Evolutionary conservation across 2,329 filamentous ascomycete genomes (phyloP).

Genomic region (Sporothrix variecibatus): DNA sequence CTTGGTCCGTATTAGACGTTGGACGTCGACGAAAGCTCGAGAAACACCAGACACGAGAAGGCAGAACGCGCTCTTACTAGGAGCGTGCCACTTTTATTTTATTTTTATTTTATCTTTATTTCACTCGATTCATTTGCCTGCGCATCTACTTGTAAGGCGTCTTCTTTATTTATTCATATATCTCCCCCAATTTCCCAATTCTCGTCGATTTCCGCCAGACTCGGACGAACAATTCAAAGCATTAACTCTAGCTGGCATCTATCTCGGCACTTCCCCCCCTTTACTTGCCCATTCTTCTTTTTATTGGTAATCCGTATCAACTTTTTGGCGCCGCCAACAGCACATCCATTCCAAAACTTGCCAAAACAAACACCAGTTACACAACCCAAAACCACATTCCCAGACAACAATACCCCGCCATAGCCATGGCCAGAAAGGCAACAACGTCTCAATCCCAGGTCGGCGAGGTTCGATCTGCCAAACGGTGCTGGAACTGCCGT

Average conservation of each 20-base stretch:
- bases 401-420: not conserved
- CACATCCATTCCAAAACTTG: not conserved
- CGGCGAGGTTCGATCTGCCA: not conserved
- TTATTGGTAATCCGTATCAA: not conserved
- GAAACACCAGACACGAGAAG: not conserved
- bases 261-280: not conserved
- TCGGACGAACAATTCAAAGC: not conserved
- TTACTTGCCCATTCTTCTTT: not conserved
- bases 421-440: not conserved
- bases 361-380: not conserved
- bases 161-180: not conserved
- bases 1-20: not conserved
- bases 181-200: not conserved
- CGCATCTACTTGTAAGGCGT: not conserved
- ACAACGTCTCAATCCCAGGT: not conserved
- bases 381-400: not conserved
- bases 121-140: not conserved
- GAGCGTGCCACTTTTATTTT: not conserved
- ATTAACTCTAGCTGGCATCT: not conserved
- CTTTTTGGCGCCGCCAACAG: not conserved
- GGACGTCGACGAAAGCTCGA: not conserved
- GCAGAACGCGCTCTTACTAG: not conserved
- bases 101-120: not conserved
- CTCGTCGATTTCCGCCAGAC: not conserved
- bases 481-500: conserved; percentile 27